phyloP scores from a whole-genome alignment of 2,329 filamentous ascomycete genomes.

The Raffaelea deltoideospora region DNA sequence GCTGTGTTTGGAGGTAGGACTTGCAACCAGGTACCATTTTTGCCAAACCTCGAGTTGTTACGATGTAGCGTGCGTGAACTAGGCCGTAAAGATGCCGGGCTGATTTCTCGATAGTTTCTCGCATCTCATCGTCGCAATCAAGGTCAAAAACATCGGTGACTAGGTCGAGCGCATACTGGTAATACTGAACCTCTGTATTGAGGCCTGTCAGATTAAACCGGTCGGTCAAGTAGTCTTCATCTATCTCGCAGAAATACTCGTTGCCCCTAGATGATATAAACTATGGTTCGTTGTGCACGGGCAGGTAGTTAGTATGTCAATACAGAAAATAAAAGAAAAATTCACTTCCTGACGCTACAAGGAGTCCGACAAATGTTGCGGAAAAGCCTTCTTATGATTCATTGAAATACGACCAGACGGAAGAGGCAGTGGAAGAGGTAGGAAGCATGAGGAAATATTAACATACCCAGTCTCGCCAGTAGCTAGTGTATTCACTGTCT shows the following conservation, averaged over 20 bases:
- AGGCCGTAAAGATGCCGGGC: slow-evolving; percentile 90
- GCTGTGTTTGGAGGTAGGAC: too few relatives aligned
- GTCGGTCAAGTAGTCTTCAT: slow-evolving; percentile 96
- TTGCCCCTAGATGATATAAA: slow-evolving; percentile 97
- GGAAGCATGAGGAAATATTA: slow-evolving; percentile 1
- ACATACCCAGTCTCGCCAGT: slow-evolving; percentile 98
- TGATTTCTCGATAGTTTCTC: slow-evolving; percentile 95
- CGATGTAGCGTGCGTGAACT: slow-evolving; percentile 91
- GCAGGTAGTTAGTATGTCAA: too few relatives aligned
- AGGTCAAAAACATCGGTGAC: slow-evolving; percentile 98
- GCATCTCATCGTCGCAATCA: slow-evolving; percentile 96
- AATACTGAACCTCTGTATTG: slow-evolving; percentile 96
- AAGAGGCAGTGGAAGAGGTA: not conserved
- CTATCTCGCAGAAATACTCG: slow-evolving; percentile 99
- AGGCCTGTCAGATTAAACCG: slow-evolving; percentile 95
- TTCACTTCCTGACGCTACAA: too few relatives aligned
- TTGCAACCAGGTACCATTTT: slow-evolving; percentile 63
- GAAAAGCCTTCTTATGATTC: too few relatives aligned
- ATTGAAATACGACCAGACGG: too few relatives aligned
- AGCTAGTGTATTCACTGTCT: slow-evolving; percentile 97
- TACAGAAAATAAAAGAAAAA: too few relatives aligned
- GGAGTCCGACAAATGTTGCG: too few relatives aligned
- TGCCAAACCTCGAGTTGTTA: slow-evolving; percentile 79
- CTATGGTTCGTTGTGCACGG: too few relatives aligned
- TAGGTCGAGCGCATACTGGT: slow-evolving; percentile 94